These are phyloP conservation scores for Kitagawia praeruptora DNA, from an alignment of 129 eudicot genomes.

Conservation along the genomic window DNA sequence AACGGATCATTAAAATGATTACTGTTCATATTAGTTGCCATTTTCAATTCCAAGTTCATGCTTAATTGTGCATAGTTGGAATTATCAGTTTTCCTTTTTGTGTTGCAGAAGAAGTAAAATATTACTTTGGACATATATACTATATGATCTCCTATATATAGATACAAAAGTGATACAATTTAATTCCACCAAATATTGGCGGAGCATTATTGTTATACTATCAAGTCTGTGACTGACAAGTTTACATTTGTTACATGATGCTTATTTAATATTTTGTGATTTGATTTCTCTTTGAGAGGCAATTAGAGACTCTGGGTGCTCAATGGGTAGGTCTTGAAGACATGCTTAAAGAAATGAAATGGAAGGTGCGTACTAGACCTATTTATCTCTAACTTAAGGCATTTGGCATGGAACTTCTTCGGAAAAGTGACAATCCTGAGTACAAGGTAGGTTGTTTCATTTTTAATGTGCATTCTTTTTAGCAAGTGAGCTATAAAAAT, in stretches of 20 bases:
- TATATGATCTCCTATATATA: not conserved
- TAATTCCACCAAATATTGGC: not conserved
- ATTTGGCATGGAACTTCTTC: conserved; percentile 80
- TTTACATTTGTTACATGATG: not conserved
- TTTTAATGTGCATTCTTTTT: not conserved
- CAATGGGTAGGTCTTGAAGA: conserved; percentile 97
- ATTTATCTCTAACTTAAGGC: conserved; percentile 42
- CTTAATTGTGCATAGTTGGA: not conserved
- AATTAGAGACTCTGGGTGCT: conserved; percentile 85
- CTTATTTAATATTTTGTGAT: not conserved
- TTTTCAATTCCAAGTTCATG: not conserved
- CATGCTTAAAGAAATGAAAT: conserved; percentile 97
- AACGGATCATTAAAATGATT: not conserved
- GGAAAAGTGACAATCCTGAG: conserved; percentile 67
- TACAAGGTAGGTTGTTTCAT: conserved; percentile 42
- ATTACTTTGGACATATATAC: not conserved
- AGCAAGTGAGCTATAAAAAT: not conserved
- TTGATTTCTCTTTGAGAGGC: conserved; percentile 52
- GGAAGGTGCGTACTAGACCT: conserved; percentile 51
- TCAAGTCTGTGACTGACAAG: not conserved
- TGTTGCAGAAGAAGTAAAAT: not conserved
- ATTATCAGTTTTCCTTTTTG: not conserved
- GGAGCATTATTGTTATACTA: not conserved
- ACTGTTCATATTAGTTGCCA: not conserved
- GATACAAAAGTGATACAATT: not conserved